Base-by-base conservation (phyloP, 2,329 filamentous ascomycete genomes). In the Aspergillus chevalieri region DNA sequence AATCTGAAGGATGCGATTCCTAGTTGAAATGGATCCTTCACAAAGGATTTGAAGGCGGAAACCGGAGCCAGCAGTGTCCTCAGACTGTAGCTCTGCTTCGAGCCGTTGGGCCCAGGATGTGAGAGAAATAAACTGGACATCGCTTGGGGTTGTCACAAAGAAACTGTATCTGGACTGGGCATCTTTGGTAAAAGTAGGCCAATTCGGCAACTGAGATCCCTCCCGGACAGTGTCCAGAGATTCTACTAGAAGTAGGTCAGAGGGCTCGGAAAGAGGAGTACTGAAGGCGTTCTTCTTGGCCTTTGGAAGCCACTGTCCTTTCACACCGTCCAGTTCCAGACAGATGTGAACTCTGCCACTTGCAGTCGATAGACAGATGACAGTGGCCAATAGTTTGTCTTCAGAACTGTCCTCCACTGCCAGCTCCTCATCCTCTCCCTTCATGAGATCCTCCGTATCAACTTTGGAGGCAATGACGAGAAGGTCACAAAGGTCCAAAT, bases 251-350 rank as follows among this genome's bases (percentile, higher is more conserved):
- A 76, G 52, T 17, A 77, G 58, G 38, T 74, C 71, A 41, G 68
- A 65, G 8, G 70, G 65, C 19, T 74, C 70, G 3, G 67, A 69
- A 15, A 69, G 49, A 33, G 72, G 71, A 10, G 68, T 65, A 22
- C 61, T 65, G 57, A 75, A 75, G 1, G 66, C 60, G 46, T 68
- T 69, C 45, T 65, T 69, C 46, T 60, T 68, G 15, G 65, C 64
- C 47, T 68, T 72, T 1, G 82, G 81, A 6, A 85, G 73, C 82
- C 82, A 85, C 57, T 81, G 78, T 6, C 79, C 82, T 56, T 83
- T 75, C 2, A 85, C 75, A 0, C 81, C 82, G 46, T 83, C 78
- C 28, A 84, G 63, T 55, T 85, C 80, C 24, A 85, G 71, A 52
- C 78, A 83, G 28, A 84, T 64, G 54, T 83, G 78, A 6, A 85